These are phyloP conservation scores for Linum trigynum DNA, from an alignment of 345 rosid genomes.

Conservation along the genomic window DNA sequence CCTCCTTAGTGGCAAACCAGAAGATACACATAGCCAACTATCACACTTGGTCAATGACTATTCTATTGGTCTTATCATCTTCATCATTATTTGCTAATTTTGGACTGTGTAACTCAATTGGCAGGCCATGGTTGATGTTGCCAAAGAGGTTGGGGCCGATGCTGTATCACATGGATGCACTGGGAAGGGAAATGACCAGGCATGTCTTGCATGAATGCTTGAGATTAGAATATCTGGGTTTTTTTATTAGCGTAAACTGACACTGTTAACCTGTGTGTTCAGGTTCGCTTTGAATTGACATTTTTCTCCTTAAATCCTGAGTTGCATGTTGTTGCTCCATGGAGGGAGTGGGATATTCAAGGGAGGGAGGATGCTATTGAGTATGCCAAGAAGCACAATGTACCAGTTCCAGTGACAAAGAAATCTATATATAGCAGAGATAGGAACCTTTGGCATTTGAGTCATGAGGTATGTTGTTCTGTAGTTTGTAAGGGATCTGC, in stretches of 20 bases:
- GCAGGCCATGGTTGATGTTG: slow-evolving; percentile 99
- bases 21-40: too few species aligned
- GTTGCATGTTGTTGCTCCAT: slow-evolving; percentile 85
- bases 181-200: slow-evolving; percentile 99
- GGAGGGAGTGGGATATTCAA: slow-evolving; percentile 96
- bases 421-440: slow-evolving; percentile 94
- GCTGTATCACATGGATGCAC: slow-evolving; percentile 97
- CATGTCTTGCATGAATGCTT: slow-evolving; percentile 15
- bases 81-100: background rate
- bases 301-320: slow-evolving; percentile 90
- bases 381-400: slow-evolving; percentile 85
- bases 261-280: slow-evolving; percentile 7
- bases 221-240: background rate
- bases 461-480: slow-evolving; percentile 60
- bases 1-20: background rate
- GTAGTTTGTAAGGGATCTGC: background rate
- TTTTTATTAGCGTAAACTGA: slow-evolving; percentile 8
- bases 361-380: slow-evolving; percentile 97
- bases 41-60: background rate
- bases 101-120: background rate
- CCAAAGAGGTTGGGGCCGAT: slow-evolving; percentile 95
- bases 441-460: slow-evolving; percentile 91
- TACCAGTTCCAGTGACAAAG: slow-evolving; percentile 91
- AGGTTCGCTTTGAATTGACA: slow-evolving; percentile 97
- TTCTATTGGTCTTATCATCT: background rate